Evolutionary conservation across 768 basidiomycete genomes (phyloP), one percentile per base, ranked within the genome.

Genomic region (Mycena latifolia): DNA sequence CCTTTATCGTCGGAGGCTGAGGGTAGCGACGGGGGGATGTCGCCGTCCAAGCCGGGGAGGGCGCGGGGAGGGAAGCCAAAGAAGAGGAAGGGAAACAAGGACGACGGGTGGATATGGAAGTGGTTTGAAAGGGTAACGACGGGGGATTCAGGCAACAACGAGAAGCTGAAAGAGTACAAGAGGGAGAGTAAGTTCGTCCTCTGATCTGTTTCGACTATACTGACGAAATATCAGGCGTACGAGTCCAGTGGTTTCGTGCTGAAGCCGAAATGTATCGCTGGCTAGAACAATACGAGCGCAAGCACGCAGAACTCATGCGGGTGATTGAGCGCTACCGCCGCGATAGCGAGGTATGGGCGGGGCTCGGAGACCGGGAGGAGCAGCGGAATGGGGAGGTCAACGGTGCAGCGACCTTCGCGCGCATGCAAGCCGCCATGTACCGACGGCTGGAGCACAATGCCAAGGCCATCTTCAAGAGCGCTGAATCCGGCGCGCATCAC

Each of bases 71-170:
- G n/a, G 17, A 24, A 22, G 29, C 11, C 14, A 17, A 56, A 48
- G 63, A 43, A 37, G 48, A 33, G 35, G 15, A 64, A 35, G 37
- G 7, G 10, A 43, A 65, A 59, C 35, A 66, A 66, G 53, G 11
- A 15, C 2, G 64, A 65, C 20, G 58, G 65, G 18, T 66, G 65
- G 65, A 66, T 66, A 15, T 66, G 65, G 65, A 25, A 39, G 37
- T 39, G 37, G 37, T 39, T 55, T 5, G 65, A 61, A 15, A n/a
- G 31, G 8, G 5, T 35, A 12, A 46, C 37, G n/a, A 10, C 24
- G 15, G 52, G 58, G 25, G 31, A 3, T 14, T 48, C 6, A 12
- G 31, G 37, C 8, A 14, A 39, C 29, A 29, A 60, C 18, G 52
- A 3, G 18, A 66, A 55, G n/a, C 22, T 60, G 39, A 45, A 18